A percentile compares a stretch with the other conserved stretches of the same genome.
Conservation (phyloP, 257 asterid species). For the Nicotiana undulata region DNA sequence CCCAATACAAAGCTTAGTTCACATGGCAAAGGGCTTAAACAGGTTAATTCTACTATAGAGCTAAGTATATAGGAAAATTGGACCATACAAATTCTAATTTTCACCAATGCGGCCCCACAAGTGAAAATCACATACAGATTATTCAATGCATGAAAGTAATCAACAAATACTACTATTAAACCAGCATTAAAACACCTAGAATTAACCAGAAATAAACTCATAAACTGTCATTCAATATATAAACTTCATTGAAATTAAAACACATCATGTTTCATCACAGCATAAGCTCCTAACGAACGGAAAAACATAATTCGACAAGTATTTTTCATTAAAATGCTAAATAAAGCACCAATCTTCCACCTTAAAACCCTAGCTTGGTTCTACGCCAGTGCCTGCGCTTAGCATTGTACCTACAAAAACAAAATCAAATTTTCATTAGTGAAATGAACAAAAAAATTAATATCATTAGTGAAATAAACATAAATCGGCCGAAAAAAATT, state of each 20-base stretch:
- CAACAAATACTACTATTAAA: neutral
- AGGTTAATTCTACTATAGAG: neutral
- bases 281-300: neutral
- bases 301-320: neutral
- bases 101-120: neutral
- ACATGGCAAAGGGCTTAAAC: no score
- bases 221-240: neutral
- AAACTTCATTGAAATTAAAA: neutral
- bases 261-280: neutral
- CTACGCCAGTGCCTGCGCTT: slow-evolving; percentile 28
- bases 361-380: slow-evolving; percentile 22
- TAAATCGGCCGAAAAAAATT: neutral
- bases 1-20: no score
- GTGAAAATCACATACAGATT: neutral
- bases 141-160: neutral
- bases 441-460: neutral
- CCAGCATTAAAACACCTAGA: neutral
- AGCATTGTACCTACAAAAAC: slow-evolving; percentile 11
- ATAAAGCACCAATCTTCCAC: neutral
- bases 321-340: neutral
- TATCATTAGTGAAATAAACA: neutral
- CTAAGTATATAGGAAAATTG: neutral
- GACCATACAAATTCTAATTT: fast-evolving
- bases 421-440: neutral
- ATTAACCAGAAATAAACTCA: neutral